Percentiles rank a stretch among this genome's conserved stretches.
Conservation (phyloP, 208 protist genomes). For the Crithidia expoeki region DNA sequence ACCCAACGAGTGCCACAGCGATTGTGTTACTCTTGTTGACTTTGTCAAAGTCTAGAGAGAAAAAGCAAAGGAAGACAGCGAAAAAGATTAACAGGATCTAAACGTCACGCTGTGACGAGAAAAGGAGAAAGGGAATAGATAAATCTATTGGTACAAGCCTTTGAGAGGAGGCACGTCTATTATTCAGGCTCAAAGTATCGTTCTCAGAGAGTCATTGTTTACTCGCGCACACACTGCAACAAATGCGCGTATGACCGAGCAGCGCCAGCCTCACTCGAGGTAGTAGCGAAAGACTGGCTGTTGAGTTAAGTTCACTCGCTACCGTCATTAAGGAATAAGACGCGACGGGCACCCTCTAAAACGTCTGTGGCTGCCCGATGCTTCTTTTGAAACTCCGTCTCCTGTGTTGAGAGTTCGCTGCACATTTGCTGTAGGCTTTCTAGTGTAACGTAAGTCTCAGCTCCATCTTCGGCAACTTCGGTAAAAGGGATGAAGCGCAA, state of each 20-base stretch:
- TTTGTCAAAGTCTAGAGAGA: too few relatives aligned
- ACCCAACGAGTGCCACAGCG: too few relatives aligned
- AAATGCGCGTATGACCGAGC: background rate
- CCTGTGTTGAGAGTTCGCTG: constrained; percentile 49
- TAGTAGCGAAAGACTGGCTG: background rate
- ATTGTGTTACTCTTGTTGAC: too few relatives aligned
- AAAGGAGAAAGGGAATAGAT: constrained; percentile 8
- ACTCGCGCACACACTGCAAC: background rate
- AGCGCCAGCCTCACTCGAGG: background rate
- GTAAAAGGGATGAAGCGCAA: constrained; percentile 72
- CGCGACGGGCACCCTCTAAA: constrained; percentile 53
- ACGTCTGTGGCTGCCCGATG: constrained; percentile 57
- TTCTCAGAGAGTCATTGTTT: too few relatives aligned
- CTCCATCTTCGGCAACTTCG: constrained; percentile 32
- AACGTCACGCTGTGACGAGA: background rate
- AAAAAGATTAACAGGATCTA: constrained; percentile 6
- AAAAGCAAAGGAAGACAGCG: background rate
- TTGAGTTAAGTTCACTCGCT: constrained; percentile 5
- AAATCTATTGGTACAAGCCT: constrained; percentile 18
- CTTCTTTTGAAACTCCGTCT: constrained; percentile 45
- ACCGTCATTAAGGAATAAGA: constrained; percentile 39
- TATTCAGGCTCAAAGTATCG: background rate
- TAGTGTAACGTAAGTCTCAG: constrained; percentile 56
- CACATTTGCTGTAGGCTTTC: constrained; percentile 64
- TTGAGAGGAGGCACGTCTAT: constrained; percentile 5